A percentile compares a stretch with the other conserved stretches of the same genome.
Evolutionary conservation across 495 filamentous ascomycete species (phyloP).

Genomic region (Xylaria longipes): DNA sequence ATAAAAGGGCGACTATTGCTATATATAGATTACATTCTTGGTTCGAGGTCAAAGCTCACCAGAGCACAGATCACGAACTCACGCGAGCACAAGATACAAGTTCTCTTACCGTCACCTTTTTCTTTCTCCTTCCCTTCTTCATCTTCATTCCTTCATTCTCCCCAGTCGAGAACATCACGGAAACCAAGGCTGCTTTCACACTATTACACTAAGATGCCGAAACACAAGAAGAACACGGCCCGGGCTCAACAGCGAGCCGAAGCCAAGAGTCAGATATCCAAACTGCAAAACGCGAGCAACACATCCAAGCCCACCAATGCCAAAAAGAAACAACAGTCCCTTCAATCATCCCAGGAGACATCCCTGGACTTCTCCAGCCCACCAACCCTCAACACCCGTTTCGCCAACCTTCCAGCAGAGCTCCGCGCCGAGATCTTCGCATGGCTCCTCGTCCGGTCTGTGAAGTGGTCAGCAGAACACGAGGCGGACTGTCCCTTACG

Average conservation of each 20-base stretch:
- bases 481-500: slow-evolving; percentile 13
- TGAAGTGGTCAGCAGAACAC: slow-evolving; percentile 36
- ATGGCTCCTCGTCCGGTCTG: slow-evolving; percentile 37
- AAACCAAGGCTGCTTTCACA: background rate
- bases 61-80: background rate
- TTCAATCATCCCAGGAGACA: background rate
- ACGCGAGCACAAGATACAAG: background rate
- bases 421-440: slow-evolving; percentile 37
- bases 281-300: background rate
- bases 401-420: slow-evolving; percentile 38
- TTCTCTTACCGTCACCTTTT: background rate
- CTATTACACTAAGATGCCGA: background rate
- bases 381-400: slow-evolving; percentile 10
- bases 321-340: background rate
- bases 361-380: background rate
- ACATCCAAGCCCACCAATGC: background rate
- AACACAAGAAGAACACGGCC: background rate
- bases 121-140: background rate
- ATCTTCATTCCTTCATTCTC: background rate
- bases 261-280: background rate
- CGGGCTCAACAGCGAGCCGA: slow-evolving; percentile 5
- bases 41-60: background rate
- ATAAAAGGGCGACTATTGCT: background rate
- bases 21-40: background rate
- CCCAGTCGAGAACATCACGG: background rate